Evolutionary conservation across 2,329 filamentous ascomycete species (phyloP), one percentile per base, ranked within the genome.

Genomic region (Sarocladium kiliense): DNA sequence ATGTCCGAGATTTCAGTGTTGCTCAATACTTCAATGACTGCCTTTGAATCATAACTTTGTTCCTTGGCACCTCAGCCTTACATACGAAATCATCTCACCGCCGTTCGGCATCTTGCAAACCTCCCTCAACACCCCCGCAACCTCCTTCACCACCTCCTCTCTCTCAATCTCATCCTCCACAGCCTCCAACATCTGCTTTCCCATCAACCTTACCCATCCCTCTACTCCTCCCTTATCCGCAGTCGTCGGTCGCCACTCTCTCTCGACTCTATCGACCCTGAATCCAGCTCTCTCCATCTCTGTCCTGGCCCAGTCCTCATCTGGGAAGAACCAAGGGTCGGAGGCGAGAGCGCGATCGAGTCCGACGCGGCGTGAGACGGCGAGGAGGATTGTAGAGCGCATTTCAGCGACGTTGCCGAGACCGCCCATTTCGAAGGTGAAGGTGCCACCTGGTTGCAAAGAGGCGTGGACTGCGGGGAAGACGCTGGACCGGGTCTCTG

Each of bases 301-400:
- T 57, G 75, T 62, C 30, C 61, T 67, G 66, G 82, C 77, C 84
- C 84, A 87, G 0, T 60, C 65, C 62, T 85, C 82, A 59, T 85
- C 83, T 0, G 86, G 84, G 66, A 89, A 90, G 68, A 87, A 89
- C 87, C 87, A 90, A 3, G 87, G 86, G 58, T 79, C 78, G 0
- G 71, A 74, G 14, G 74, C 75, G 19, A 72, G 58, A 0, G 80
- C 80, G 10, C 70, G 68, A n/a, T 71, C 62, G 1, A 85, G 60
- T 0, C 80, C 72, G 0, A 84, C 65, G 1, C 81, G 77, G 1
- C 77, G 74, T 16, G 74, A 67, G 1, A 87, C 71, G 1, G 78
- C 78, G 16, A 74, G 71, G 3, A 85, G 68, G 7, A 88, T 70
- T 2, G 82, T 81, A 0, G 80, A 73, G 26, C 81, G 76, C 60